Evolutionary conservation across 805 yeast genomes (phyloP).

Genomic region (Yarrowia sp.): DNA sequence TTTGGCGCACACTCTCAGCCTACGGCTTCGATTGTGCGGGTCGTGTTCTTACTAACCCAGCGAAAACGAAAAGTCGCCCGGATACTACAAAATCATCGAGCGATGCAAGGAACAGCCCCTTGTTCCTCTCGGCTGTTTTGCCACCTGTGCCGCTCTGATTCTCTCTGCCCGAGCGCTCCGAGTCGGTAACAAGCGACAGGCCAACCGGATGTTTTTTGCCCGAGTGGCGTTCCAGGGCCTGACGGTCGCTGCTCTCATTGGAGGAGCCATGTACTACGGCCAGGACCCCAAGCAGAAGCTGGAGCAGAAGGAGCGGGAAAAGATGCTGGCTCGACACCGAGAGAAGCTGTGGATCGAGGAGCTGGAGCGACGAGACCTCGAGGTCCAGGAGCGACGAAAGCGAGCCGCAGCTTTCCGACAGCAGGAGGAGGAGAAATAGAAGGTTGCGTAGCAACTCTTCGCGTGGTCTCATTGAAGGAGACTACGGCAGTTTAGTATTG

Average conservation of each 20-base stretch:
- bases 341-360: constrained; percentile 81
- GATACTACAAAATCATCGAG: constrained; percentile 29
- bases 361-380: constrained; percentile 78
- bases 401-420: constrained; percentile 48
- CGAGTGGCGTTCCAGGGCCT: constrained; percentile 84
- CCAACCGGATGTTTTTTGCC: constrained; percentile 85
- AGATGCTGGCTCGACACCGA: constrained; percentile 78
- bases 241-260: constrained; percentile 75
- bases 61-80: constrained; percentile 7
- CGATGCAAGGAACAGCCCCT: constrained; percentile 81
- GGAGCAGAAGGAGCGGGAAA: constrained; percentile 56
- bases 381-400: constrained; percentile 62
- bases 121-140: constrained; percentile 77
- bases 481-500: constrained; percentile 1
- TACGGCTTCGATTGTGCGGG: too few species aligned
- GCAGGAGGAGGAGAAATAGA: background rate
- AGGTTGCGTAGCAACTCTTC: too few species aligned
- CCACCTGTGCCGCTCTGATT: constrained; percentile 75
- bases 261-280: constrained; percentile 72
- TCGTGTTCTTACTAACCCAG: constrained; percentile 22
- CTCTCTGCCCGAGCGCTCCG: constrained; percentile 75
- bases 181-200: constrained; percentile 65
- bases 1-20: too few species aligned
- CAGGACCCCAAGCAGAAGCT: constrained; percentile 29
- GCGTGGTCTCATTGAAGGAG: too few species aligned